These are phyloP conservation scores for Allium cepa DNA, from an alignment of 106 monocot species.

Conservation along the genomic window DNA sequence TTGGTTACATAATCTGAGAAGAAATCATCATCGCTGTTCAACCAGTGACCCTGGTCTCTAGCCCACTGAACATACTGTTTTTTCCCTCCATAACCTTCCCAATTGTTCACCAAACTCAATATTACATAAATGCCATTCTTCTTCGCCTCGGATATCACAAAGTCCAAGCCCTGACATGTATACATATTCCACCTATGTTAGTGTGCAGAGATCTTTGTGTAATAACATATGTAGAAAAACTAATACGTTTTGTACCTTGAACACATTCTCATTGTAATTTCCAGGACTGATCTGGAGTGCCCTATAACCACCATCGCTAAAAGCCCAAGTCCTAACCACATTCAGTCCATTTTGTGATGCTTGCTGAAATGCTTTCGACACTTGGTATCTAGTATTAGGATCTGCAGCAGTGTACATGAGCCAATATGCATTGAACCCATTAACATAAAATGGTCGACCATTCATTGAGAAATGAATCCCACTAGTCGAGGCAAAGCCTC, in stretches of 20 bases:
- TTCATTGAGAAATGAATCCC: constrained; percentile 29
- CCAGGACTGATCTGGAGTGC: constrained; percentile 56
- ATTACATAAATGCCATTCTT: constrained; percentile 38
- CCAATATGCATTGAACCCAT: constrained; percentile 62
- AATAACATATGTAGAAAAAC: too few species aligned
- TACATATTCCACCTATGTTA: too few species aligned
- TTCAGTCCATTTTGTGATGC: constrained; percentile 31
- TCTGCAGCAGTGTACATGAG: constrained; percentile 46
- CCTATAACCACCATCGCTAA: constrained; percentile 48
- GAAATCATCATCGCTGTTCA: constrained; percentile 47
- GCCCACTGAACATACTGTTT: constrained; percentile 67
- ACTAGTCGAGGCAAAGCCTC: constrained; percentile 8
- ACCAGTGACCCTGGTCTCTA: constrained; percentile 16
- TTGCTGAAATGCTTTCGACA: constrained; percentile 25
- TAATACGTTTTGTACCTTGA: constrained; percentile 20
- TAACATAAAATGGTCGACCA: constrained; percentile 25
- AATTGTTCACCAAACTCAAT: constrained; percentile 57
- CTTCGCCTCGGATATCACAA: constrained; percentile 47
- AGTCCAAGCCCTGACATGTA: constrained; percentile 37
- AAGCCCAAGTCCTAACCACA: constrained; percentile 62
- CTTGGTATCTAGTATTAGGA: constrained; percentile 25
- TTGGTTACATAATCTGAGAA: constrained; percentile 38
- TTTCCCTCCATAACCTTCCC: constrained; percentile 50
- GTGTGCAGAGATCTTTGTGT: too few species aligned
- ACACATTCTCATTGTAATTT: constrained; percentile 42